Evolutionary conservation across 192 early-diverging fungal genomes (phyloP).

Genomic region (Backusella tarrabulga): DNA sequence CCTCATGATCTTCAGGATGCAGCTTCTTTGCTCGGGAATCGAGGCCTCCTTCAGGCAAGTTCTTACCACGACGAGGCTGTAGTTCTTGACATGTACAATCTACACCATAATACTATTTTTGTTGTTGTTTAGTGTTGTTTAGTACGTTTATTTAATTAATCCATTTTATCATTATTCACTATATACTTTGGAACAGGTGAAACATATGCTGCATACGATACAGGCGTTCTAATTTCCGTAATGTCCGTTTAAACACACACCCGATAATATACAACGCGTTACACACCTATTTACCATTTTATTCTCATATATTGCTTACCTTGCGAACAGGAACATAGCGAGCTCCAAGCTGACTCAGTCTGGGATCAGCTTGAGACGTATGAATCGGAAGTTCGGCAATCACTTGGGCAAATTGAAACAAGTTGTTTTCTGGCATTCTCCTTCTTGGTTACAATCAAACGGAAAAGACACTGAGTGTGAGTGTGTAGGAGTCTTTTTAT

Average conservation of each 20-base stretch:
- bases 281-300: neutral
- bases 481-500: neutral
- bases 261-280: neutral
- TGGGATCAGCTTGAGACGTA: neutral
- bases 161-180: neutral
- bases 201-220: conserved; percentile 36
- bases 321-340: neutral
- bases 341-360: neutral
- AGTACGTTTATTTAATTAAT: neutral
- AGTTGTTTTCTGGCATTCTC: conserved; percentile 26
- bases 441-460: neutral
- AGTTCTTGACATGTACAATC: conserved; percentile 28
- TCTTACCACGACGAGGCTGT: conserved; percentile 34
- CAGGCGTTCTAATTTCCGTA: conserved; percentile 32
- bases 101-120: conserved; percentile 27
- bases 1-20: conserved; percentile 25
- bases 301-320: neutral
- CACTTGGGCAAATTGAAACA: conserved; percentile 32
- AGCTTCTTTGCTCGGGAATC: conserved; percentile 39
- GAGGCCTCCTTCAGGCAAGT: conserved; percentile 27
- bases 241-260: neutral
- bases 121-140: too few species aligned
- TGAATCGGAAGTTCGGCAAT: conserved; percentile 14
- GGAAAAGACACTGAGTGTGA: neutral
- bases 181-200: conserved; percentile 33